Evolutionary conservation across 805 yeast species (phyloP).

Genomic region (Kuraishia borneana): DNA sequence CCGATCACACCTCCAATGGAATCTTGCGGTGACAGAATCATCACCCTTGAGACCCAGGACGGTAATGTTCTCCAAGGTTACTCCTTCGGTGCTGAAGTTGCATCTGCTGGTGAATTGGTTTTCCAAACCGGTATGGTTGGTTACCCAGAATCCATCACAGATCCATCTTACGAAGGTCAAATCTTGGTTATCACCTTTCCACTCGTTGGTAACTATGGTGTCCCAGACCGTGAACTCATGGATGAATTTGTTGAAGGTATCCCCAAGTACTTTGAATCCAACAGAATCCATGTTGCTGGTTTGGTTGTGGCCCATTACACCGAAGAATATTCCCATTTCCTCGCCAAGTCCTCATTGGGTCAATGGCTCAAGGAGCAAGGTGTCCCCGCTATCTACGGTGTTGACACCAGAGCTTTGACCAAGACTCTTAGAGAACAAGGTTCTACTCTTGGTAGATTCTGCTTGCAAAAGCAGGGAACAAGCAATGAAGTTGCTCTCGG

Average conservation of each 20-base stretch:
- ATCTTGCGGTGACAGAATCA: slow-evolving; percentile 68
- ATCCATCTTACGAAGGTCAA: slow-evolving; percentile 97
- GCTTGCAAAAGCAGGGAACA: slow-evolving; percentile 37
- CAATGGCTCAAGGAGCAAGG: slow-evolving; percentile 87
- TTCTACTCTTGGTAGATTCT: slow-evolving; percentile 84
- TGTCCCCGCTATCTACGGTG: slow-evolving; percentile 95
- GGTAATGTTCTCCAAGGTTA: slow-evolving; percentile 86
- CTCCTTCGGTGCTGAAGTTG: slow-evolving; percentile 87
- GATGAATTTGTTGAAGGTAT: slow-evolving; percentile 67
- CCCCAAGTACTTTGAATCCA: slow-evolving; percentile 91
- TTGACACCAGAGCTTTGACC: slow-evolving; percentile 92
- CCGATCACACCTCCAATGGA: slow-evolving; percentile 91
- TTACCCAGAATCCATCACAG: slow-evolving; percentile 95
- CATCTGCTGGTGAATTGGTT: slow-evolving; percentile 94
- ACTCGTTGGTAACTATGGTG: slow-evolving; percentile 97
- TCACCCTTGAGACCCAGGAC: slow-evolving; percentile 82
- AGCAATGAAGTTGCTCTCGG: slow-evolving; percentile 19
- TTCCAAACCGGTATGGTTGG: slow-evolving; percentile 99
- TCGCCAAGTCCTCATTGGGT: slow-evolving; percentile 88
- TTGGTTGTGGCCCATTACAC: slow-evolving; percentile 94
- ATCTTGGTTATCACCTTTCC: slow-evolving; percentile 95
- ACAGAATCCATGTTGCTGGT: slow-evolving; percentile 91
- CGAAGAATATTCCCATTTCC: slow-evolving; percentile 87
- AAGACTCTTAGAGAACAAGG: slow-evolving; percentile 89
- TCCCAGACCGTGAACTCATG: slow-evolving; percentile 73